Evolutionary conservation across 2,329 filamentous ascomycete genomes (phyloP).

Genomic region (Fusarium stilboides): DNA sequence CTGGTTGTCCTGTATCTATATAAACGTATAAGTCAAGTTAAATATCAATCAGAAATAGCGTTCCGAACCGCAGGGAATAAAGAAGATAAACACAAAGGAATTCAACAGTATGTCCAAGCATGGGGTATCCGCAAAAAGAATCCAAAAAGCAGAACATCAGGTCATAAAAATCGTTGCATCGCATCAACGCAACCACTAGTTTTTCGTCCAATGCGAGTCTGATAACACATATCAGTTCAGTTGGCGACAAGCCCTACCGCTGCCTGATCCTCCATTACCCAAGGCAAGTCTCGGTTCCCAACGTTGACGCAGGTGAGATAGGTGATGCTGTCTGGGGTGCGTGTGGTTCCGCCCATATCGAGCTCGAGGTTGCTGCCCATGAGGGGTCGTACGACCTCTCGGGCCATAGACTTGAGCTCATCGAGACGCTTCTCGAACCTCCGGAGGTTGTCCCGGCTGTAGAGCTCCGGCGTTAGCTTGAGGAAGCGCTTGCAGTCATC

Average conservation of each 20-base stretch:
- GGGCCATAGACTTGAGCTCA: constrained; percentile 87
- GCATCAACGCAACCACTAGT: constrained; percentile 33
- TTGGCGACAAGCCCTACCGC: constrained; percentile 31
- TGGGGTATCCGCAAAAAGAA: constrained; percentile 48
- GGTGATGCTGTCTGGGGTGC: constrained; percentile 60
- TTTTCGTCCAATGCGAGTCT: constrained; percentile 11
- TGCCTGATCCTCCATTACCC: constrained; percentile 58
- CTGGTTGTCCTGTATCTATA: constrained; percentile 31
- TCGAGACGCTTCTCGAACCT: constrained; percentile 90
- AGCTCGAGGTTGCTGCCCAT: constrained; percentile 90
- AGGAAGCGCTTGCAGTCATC: constrained; percentile 94
- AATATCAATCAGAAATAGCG: constrained; percentile 17
- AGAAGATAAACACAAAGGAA: constrained; percentile 35
- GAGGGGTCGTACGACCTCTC: constrained; percentile 85
- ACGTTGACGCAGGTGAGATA: constrained; percentile 69
- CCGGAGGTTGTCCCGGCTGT: constrained; percentile 87
- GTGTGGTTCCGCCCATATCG: constrained; percentile 69
- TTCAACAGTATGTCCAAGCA: constrained; percentile 41
- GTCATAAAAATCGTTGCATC: constrained; percentile 46
- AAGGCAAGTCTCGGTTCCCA: constrained; percentile 66
- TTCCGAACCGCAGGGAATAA: constrained; percentile 32
- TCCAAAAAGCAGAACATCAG: constrained; percentile 39
- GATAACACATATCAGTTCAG: constrained; percentile 23
- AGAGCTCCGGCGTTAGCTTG: constrained; percentile 85
- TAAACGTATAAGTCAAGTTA: constrained; percentile 16